phyloP scores from a whole-genome alignment of 345 rosid genomes.

The Atalantia buxifolia region DNA sequence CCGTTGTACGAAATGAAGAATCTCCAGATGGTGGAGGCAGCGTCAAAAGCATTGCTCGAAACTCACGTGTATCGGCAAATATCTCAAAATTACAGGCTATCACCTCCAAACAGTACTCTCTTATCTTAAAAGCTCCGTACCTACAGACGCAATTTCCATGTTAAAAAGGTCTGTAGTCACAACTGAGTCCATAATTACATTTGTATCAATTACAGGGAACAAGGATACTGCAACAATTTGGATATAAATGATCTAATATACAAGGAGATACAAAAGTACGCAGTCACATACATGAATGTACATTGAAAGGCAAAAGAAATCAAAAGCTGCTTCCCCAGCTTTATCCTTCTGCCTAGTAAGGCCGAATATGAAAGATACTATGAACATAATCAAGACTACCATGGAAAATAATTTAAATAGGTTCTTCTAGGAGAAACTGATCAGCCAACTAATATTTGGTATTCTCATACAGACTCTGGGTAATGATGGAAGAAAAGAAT shows the following conservation, averaged over 20 bases:
- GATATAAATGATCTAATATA: background rate
- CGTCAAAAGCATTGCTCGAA: constrained; percentile 85
- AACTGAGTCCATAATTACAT: background rate
- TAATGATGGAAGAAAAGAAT: background rate
- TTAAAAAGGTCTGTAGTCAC: background rate
- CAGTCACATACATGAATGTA: background rate
- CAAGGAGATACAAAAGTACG: background rate
- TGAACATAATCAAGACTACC: background rate
- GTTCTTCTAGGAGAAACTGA: background rate
- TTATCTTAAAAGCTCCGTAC: constrained; percentile 88
- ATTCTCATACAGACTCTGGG: background rate
- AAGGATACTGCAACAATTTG: background rate
- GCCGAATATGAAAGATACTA: background rate
- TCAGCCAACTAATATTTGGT: background rate
- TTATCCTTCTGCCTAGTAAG: background rate
- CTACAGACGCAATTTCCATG: constrained; percentile 33
- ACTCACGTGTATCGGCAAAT: constrained; percentile 72
- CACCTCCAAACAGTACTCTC: constrained; percentile 80
- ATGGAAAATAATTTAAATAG: background rate
- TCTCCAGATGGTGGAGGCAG: constrained; percentile 96
- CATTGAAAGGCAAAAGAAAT: background rate
- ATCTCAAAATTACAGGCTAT: constrained; percentile 90
- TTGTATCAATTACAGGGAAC: background rate
- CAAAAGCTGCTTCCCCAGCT: background rate
- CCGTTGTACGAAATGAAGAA: constrained; percentile 81